Evolutionary conservation across 441 rosid species (phyloP).

Genomic region (Gossypium schwendimanii): DNA sequence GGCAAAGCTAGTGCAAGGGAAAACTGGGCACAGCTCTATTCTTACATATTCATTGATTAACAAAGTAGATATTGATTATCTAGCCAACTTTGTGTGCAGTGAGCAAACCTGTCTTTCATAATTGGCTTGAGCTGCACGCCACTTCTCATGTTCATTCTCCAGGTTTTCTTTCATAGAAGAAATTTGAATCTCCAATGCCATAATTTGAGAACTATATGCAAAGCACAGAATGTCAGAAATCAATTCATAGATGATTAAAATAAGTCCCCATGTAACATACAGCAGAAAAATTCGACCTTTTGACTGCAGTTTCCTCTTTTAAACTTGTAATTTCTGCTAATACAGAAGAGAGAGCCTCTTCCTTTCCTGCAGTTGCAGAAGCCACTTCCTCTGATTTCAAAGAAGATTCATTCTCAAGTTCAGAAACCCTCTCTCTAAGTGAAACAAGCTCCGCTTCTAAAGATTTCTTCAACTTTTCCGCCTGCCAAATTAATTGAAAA

Average conservation of each 20-base stretch:
- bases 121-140: constrained; percentile 79
- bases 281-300: constrained; percentile 39
- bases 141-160: constrained; percentile 68
- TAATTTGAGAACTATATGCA: constrained; percentile 64
- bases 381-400: constrained; percentile 69
- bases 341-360: constrained; percentile 62
- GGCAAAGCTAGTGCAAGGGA: neutral
- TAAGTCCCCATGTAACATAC: neutral
- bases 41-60: neutral
- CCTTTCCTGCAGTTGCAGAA: constrained; percentile 58
- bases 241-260: neutral
- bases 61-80: neutral
- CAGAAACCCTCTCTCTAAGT: constrained; percentile 63
- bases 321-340: constrained; percentile 54
- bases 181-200: constrained; percentile 54
- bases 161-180: constrained; percentile 61
- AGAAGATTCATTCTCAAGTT: constrained; percentile 63
- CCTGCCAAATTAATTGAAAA: constrained; percentile 30
- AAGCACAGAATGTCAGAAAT: constrained; percentile 17
- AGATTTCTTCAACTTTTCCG: constrained; percentile 60
- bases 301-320: constrained; percentile 62
- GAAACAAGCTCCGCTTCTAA: constrained; percentile 64
- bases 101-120: constrained; percentile 90
- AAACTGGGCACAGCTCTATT: neutral
- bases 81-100: neutral